Evolutionary conservation across 768 basidiomycete genomes (phyloP).

Genomic region (Macrolepiota albuminosa): DNA sequence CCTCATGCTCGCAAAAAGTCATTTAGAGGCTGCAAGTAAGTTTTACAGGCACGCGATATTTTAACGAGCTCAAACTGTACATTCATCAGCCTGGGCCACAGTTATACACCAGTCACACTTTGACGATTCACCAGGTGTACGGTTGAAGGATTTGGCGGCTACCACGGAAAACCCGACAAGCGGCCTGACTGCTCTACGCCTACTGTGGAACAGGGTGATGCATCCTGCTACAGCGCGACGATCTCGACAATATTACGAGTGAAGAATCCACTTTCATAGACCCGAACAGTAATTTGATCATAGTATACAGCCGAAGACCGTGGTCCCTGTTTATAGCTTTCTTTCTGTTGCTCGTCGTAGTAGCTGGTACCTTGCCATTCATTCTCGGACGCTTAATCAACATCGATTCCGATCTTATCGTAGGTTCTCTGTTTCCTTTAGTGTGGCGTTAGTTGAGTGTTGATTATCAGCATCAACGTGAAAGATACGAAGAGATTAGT

Average conservation of each 20-base stretch:
- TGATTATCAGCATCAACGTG: constrained; percentile 25
- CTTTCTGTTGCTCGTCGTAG: constrained; percentile 28
- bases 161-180: constrained; percentile 26
- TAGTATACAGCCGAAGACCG: constrained; percentile 23
- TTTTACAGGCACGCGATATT: background rate
- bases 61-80: background rate
- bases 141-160: constrained; percentile 31
- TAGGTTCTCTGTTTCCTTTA: constrained; percentile 13
- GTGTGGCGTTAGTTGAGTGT: background rate
- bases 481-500: constrained; percentile 28
- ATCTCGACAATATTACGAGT: constrained; percentile 32
- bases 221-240: constrained; percentile 29
- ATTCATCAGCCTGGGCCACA: constrained; percentile 36
- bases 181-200: constrained; percentile 22
- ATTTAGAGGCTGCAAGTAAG: constrained; percentile 35
- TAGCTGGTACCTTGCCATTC: constrained; percentile 28
- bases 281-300: background rate
- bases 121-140: constrained; percentile 25
- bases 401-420: constrained; percentile 26
- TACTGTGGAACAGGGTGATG: constrained; percentile 30
- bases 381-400: constrained; percentile 31
- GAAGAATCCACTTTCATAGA: constrained; percentile 7
- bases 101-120: constrained; percentile 36
- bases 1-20: constrained; percentile 21
- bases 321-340: constrained; percentile 34